A percentile compares a stretch with the other conserved stretches of the same genome.
These are phyloP conservation scores for Nakaseomyces nivariensis DNA, from an alignment of 1,139 yeast species.

Conservation along the genomic window DNA sequence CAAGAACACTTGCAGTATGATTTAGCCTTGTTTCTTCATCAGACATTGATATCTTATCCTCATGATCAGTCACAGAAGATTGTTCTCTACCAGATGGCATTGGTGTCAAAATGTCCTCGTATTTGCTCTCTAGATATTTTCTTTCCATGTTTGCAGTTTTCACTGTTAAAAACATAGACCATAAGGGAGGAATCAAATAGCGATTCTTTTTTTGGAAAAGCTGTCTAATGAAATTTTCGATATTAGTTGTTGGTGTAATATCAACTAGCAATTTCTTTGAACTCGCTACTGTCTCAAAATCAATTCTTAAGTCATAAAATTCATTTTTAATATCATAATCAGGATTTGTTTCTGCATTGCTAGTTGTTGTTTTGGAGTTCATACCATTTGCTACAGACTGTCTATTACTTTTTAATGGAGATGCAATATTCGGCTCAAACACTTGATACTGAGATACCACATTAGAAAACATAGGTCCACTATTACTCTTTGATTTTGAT, in stretches of 20 bases:
- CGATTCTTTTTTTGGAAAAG: conserved; percentile 22
- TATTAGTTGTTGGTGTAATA: conserved; percentile 19
- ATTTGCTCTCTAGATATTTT: conserved; percentile 14
- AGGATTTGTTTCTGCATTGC: not conserved
- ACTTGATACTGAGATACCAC: conserved; percentile 16
- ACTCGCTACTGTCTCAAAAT: conserved; percentile 6
- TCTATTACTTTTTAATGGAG: conserved; percentile 17
- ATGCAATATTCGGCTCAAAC: conserved; percentile 18
- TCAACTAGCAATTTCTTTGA: conserved; percentile 14
- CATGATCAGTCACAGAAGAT: conserved; percentile 6
- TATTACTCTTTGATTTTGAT: conserved; percentile 6
- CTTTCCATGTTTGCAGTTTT: conserved; percentile 40
- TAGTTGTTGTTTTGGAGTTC: conserved; percentile 4
- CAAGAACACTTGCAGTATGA: conserved; percentile 18
- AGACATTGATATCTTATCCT: conserved; percentile 19
- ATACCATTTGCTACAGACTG: conserved; percentile 9
- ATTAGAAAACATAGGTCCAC: conserved; percentile 10
- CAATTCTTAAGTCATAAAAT: conserved; percentile 13
- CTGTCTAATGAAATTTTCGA: conserved; percentile 25
- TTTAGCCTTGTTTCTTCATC: not conserved
- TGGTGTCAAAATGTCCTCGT: conserved; percentile 6
- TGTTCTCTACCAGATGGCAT: conserved; percentile 1
- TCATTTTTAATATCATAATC: conserved; percentile 13
- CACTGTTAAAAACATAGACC: conserved; percentile 57
- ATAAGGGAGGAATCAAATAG: conserved; percentile 38